phyloP scores from a whole-genome alignment of 1,139 yeast genomes.

The Suhomyces wounanorum region DNA sequence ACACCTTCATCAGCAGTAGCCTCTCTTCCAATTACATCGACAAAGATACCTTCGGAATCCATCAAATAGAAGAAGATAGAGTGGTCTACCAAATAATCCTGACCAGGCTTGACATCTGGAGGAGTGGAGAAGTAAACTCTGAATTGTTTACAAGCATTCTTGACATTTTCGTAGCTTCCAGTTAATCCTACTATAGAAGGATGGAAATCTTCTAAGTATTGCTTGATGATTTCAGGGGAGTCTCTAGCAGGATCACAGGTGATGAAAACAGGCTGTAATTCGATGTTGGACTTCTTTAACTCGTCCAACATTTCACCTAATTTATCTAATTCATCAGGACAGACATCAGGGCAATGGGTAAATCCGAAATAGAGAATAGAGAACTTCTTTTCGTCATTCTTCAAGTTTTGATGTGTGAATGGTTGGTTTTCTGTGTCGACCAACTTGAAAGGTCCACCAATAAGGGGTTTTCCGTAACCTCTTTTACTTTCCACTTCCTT shows the following conservation, averaged over 20 bases:
- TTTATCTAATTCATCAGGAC: constrained; percentile 96
- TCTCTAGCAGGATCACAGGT: constrained; percentile 98
- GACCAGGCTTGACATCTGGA: constrained; percentile 88
- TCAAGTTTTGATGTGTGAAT: constrained; percentile 75
- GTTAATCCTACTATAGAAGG: constrained; percentile 87
- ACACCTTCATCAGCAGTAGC: constrained; percentile 79
- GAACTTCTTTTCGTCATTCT: constrained; percentile 62
- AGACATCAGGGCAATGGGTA: constrained; percentile 96
- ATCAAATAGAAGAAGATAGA: constrained; percentile 92
- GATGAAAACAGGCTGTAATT: constrained; percentile 82
- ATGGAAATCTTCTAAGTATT: constrained; percentile 84
- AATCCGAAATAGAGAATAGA: constrained; percentile 89
- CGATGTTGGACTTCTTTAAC: constrained; percentile 54
- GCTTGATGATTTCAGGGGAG: constrained; percentile 76
- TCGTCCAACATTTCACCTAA: constrained; percentile 75
- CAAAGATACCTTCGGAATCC: constrained; percentile 96
- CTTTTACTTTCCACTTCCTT: constrained; percentile 81
- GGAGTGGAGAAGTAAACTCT: constrained; percentile 97
- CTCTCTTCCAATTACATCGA: constrained; percentile 92
- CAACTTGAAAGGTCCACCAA: constrained; percentile 86
- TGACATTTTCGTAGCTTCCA: constrained; percentile 83
- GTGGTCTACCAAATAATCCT: constrained; percentile 94
- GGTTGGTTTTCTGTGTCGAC: constrained; percentile 67
- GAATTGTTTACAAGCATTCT: constrained; percentile 79
- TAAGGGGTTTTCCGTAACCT: constrained; percentile 87